Percentiles rank a stretch among this genome's conserved stretches.
These are phyloP conservation scores for Sporothrix pseudoabietina DNA, from an alignment of 2,329 filamentous ascomycete species.

Conservation along the genomic window DNA sequence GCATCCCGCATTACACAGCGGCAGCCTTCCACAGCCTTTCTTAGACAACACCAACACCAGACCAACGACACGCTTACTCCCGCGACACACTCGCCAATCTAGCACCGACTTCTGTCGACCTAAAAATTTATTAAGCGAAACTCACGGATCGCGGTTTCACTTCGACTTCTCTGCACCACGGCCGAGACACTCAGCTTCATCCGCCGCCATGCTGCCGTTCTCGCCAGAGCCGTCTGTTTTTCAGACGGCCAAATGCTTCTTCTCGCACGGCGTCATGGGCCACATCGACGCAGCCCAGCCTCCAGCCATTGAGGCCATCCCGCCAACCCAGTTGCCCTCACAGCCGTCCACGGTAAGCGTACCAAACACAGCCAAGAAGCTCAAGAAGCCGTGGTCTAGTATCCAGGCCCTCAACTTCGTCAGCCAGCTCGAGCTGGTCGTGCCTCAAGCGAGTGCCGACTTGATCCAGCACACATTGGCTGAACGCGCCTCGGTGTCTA, in stretches of 20 bases:
- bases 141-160: not conserved
- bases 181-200: not conserved
- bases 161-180: not conserved
- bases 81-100: not conserved
- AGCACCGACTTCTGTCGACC: not conserved
- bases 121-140: not conserved
- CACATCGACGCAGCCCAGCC: constrained; percentile 72
- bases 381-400: constrained; percentile 74
- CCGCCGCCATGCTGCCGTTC: constrained; percentile 50
- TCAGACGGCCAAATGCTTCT: constrained; percentile 68
- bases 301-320: constrained; percentile 52
- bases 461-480: constrained; percentile 45
- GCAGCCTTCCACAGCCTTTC: constrained; percentile 1
- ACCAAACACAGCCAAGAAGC: constrained; percentile 2
- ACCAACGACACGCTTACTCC: not conserved
- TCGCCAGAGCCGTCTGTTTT: constrained; percentile 50
- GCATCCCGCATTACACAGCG: not conserved
- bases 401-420: constrained; percentile 64
- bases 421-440: constrained; percentile 65
- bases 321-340: not conserved
- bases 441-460: constrained; percentile 66
- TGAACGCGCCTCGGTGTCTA: not conserved
- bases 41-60: not conserved
- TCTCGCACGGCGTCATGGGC: constrained; percentile 67
- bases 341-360: not conserved